These are phyloP conservation scores for Botrytis medusae DNA, from an alignment of 2,329 filamentous ascomycete genomes.

Conservation along the genomic window DNA sequence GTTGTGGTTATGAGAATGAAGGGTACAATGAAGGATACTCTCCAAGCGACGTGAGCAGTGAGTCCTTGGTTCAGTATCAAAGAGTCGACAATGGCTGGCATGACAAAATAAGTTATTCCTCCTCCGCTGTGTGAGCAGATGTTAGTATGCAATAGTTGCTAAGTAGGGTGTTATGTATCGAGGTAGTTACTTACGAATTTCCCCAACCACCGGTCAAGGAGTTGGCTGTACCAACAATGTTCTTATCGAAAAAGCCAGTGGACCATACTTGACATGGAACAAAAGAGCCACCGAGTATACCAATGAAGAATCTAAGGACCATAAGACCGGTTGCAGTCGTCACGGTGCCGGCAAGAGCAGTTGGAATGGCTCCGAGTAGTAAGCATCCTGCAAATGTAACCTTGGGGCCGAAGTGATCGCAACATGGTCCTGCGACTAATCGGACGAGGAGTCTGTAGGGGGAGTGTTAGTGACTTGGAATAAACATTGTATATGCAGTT, in stretches of 20 bases:
- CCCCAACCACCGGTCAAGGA: constrained; percentile 81
- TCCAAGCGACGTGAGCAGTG: constrained; percentile 70
- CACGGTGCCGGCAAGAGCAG: constrained; percentile 77
- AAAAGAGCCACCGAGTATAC: constrained; percentile 74
- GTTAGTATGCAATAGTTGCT: not conserved
- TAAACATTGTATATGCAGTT: not conserved
- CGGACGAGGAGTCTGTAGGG: constrained; percentile 62
- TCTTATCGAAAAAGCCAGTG: constrained; percentile 91
- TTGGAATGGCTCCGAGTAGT: constrained; percentile 76
- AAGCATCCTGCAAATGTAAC: constrained; percentile 75
- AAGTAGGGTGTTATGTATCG: not conserved
- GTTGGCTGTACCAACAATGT: constrained; percentile 85
- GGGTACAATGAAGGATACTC: constrained; percentile 80
- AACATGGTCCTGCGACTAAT: constrained; percentile 76
- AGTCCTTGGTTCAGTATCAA: constrained; percentile 61
- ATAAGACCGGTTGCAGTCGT: constrained; percentile 68
- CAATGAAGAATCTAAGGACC: constrained; percentile 74
- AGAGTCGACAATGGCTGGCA: constrained; percentile 86
- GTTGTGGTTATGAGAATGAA: constrained; percentile 70
- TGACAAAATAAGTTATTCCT: constrained; percentile 89
- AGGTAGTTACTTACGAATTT: constrained; percentile 53
- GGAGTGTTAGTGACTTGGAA: constrained; percentile 3
- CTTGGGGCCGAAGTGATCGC: constrained; percentile 80
- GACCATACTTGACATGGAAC: constrained; percentile 91
- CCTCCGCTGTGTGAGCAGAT: constrained; percentile 53